Percentiles rank a stretch among this genome's conserved stretches.
Conservation (phyloP, 345 rosid genomes). For the Anacardium occidentale region DNA sequence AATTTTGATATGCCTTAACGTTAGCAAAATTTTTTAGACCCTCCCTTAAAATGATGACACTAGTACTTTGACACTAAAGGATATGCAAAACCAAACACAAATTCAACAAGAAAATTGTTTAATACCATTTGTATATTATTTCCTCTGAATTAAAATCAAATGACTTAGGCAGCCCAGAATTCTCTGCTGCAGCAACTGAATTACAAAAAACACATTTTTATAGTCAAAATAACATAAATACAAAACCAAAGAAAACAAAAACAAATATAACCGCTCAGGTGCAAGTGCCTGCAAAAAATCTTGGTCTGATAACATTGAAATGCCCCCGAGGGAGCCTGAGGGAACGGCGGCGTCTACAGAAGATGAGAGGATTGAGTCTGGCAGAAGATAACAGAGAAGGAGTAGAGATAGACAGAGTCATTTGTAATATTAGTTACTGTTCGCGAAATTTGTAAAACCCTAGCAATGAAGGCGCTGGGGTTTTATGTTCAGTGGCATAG, state of each 20-base stretch:
- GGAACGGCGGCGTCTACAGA: constrained; percentile 48
- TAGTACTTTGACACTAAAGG: background rate
- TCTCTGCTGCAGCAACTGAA: constrained; percentile 63
- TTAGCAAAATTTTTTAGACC: background rate
- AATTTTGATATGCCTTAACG: background rate
- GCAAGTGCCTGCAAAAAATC: constrained; percentile 40
- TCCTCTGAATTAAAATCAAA: constrained; percentile 91
- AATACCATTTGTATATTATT: constrained; percentile 84
- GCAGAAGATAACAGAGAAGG: constrained; percentile 49
- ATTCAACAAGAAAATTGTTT: background rate
- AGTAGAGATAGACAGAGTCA: constrained; percentile 41
- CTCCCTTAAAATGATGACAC: background rate
- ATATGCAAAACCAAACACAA: no score
- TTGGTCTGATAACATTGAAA: constrained; percentile 14
- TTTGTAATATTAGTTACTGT: constrained; percentile 34
- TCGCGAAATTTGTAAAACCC: background rate
- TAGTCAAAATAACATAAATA: background rate
- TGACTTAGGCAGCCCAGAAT: constrained; percentile 64
- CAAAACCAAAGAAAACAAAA: background rate
- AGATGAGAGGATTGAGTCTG: constrained; percentile 72
- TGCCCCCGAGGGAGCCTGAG: constrained; percentile 31
- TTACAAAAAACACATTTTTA: constrained; percentile 7
- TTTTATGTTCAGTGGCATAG: constrained; percentile 7
- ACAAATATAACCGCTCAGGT: background rate
- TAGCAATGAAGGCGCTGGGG: background rate